Conservation (phyloP, 768 basidiomycete species). For the Xerocomellus intermedius region DNA sequence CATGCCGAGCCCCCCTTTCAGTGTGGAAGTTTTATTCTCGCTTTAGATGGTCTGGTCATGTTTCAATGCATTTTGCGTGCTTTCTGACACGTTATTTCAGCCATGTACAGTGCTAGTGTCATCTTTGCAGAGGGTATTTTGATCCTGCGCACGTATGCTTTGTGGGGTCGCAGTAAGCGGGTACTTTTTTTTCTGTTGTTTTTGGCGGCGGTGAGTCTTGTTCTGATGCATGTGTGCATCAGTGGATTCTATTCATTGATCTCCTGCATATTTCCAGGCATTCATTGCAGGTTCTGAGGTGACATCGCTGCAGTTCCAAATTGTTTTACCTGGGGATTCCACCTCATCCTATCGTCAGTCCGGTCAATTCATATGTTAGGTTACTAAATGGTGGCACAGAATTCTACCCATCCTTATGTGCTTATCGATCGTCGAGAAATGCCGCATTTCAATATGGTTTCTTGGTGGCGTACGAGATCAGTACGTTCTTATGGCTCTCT, state of each 20-base stretch:
- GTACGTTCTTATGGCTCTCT: conserved; percentile 7
- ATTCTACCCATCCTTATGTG: conserved; percentile 19
- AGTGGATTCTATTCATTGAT: not conserved
- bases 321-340: conserved; percentile 17
- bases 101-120: conserved; percentile 13
- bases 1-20: conserved; percentile 2
- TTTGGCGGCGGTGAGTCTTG: conserved; percentile 17
- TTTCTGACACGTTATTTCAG: conserved; percentile 8
- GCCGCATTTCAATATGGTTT: conserved; percentile 13
- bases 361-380: not conserved
- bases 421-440: conserved; percentile 16
- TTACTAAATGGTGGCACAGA: conserved; percentile 8
- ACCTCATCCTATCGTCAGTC: conserved; percentile 22
- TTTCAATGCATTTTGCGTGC: not conserved
- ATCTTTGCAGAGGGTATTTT: conserved; percentile 19
- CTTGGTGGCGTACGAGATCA: conserved; percentile 21
- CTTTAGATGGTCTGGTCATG: conserved; percentile 17
- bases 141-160: conserved; percentile 28
- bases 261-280: not conserved
- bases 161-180: conserved; percentile 21
- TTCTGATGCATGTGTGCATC: not conserved
- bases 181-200: conserved; percentile 17
- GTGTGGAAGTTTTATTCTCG: conserved; percentile 20
- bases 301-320: conserved; percentile 1
- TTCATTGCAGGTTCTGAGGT: conserved; percentile 18